Conservation (phyloP, 2,329 filamentous ascomycete species). For the Aspergillus sp. region DNA sequence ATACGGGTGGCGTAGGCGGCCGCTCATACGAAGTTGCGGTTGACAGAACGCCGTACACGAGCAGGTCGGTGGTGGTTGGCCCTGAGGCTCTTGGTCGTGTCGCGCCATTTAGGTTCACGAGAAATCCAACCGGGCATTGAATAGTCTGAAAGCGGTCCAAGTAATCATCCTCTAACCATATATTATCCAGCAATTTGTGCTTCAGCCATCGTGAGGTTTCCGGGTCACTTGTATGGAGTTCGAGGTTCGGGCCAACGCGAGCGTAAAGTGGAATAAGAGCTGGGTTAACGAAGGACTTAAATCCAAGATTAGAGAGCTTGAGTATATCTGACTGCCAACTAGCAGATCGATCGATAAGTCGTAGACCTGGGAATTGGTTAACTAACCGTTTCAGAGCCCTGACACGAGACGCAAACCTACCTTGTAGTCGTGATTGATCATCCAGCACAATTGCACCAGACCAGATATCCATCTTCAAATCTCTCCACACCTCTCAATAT, state of each 20-base stretch:
- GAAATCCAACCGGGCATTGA: slow-evolving; percentile 42
- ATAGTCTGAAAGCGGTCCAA: slow-evolving; percentile 27
- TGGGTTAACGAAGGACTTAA: slow-evolving; percentile 41
- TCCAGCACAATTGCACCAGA: slow-evolving; percentile 33
- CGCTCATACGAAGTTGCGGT: slow-evolving; percentile 26
- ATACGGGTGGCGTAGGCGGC: slow-evolving; percentile 37
- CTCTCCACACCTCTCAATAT: slow-evolving; percentile 6
- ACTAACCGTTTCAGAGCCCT: slow-evolving; percentile 3
- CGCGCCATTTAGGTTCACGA: slow-evolving; percentile 31
- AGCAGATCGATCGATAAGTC: slow-evolving; percentile 34
- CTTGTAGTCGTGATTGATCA: slow-evolving; percentile 30
- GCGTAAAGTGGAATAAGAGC: slow-evolving; percentile 42
- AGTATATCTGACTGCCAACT: slow-evolving; percentile 34
- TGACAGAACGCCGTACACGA: slow-evolving; percentile 42
- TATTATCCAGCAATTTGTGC: slow-evolving; percentile 33
- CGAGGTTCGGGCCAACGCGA: slow-evolving; percentile 40
- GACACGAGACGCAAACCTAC: slow-evolving; percentile 17
- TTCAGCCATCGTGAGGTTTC: slow-evolving; percentile 41
- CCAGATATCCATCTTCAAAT: slow-evolving; percentile 38
- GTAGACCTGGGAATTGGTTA: slow-evolving; percentile 29
- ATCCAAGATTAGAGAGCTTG: slow-evolving; percentile 32
- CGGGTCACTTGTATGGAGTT: slow-evolving; percentile 36
- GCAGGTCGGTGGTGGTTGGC: slow-evolving; percentile 33
- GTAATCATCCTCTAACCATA: slow-evolving; percentile 37
- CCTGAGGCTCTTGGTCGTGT: slow-evolving; percentile 18